These are phyloP conservation scores for Neocucurbitaria cava DNA, from an alignment of 2,329 filamentous ascomycete genomes.

Conservation along the genomic window DNA sequence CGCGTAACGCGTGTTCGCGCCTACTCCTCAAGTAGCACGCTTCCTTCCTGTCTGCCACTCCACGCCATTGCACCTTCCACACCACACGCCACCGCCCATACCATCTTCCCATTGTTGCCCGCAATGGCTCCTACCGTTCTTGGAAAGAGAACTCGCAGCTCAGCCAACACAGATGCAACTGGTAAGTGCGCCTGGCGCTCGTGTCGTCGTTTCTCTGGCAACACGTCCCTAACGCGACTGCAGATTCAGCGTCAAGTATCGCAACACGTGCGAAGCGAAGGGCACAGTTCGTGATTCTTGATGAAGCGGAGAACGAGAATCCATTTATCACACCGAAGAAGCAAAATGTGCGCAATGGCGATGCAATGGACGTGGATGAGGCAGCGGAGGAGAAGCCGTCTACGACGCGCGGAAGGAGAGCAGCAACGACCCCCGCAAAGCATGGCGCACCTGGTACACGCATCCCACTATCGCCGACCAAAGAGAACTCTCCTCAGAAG, in stretches of 20 bases:
- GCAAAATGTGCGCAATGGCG: slow-evolving; percentile 46
- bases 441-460: slow-evolving; percentile 54
- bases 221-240: slow-evolving; percentile 34
- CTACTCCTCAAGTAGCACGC: slow-evolving; percentile 14
- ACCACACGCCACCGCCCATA: slow-evolving; percentile 28
- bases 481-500: slow-evolving; percentile 56
- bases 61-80: slow-evolving; percentile 23
- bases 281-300: slow-evolving; percentile 54
- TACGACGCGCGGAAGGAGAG: slow-evolving; percentile 42
- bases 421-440: slow-evolving; percentile 55
- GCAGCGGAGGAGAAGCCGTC: slow-evolving; percentile 39
- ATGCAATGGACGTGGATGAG: slow-evolving; percentile 56
- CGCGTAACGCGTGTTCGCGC: slow-evolving; percentile 21
- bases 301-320: slow-evolving; percentile 74
- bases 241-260: slow-evolving; percentile 31
- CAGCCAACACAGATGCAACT: slow-evolving; percentile 28
- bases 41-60: slow-evolving; percentile 23
- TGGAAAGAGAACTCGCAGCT: slow-evolving; percentile 49
- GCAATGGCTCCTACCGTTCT: slow-evolving; percentile 46
- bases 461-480: slow-evolving; percentile 54
- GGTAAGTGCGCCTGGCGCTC: slow-evolving; percentile 31
- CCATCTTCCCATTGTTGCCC: slow-evolving; percentile 25
- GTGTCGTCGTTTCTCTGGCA: slow-evolving; percentile 9
- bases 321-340: slow-evolving; percentile 56
- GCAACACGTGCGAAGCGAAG: slow-evolving; percentile 52